These are phyloP conservation scores for Cercospora berteroae DNA, from an alignment of 2,329 filamentous ascomycete genomes.

Conservation along the genomic window DNA sequence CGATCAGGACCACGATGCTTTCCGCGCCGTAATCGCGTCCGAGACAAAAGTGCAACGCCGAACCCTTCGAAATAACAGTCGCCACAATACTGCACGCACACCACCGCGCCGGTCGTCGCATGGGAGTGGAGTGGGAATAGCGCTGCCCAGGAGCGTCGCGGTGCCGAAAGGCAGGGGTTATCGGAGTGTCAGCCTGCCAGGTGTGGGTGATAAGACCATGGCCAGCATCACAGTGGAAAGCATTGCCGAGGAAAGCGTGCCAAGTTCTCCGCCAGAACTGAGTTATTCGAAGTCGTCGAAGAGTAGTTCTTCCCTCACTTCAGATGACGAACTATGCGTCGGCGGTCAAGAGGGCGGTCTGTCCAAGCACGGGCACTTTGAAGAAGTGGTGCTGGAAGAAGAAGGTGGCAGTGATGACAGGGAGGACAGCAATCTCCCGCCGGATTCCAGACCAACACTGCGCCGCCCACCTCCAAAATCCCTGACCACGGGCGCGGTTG, in stretches of 20 bases:
- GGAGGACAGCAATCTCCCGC: constrained; percentile 48
- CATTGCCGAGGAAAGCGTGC: constrained; percentile 22
- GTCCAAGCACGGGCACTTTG: constrained; percentile 79
- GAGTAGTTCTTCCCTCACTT: constrained; percentile 71
- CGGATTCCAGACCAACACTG: constrained; percentile 34
- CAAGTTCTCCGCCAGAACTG: constrained; percentile 33
- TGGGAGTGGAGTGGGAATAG: constrained; percentile 15
- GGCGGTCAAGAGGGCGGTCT: constrained; percentile 25
- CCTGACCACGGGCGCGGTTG: constrained; percentile 14
- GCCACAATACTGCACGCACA: neutral
- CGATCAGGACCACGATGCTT: constrained; percentile 23
- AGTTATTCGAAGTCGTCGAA: constrained; percentile 86
- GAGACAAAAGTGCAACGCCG: neutral
- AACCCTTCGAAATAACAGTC: neutral
- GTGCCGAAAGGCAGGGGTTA: constrained; percentile 16
- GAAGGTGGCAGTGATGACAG: constrained; percentile 48
- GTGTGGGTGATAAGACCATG: constrained; percentile 14
- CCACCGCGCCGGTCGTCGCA: neutral
- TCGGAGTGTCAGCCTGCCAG: constrained; percentile 21
- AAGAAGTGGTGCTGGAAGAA: constrained; percentile 80
- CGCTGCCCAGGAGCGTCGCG: constrained; percentile 21
- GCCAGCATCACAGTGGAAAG: constrained; percentile 24
- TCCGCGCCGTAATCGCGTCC: constrained; percentile 24
- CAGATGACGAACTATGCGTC: constrained; percentile 52
- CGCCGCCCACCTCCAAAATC: constrained; percentile 28